Evolutionary conservation across 2,329 filamentous ascomycete species (phyloP).

Genomic region (Cladosporium sp.): DNA sequence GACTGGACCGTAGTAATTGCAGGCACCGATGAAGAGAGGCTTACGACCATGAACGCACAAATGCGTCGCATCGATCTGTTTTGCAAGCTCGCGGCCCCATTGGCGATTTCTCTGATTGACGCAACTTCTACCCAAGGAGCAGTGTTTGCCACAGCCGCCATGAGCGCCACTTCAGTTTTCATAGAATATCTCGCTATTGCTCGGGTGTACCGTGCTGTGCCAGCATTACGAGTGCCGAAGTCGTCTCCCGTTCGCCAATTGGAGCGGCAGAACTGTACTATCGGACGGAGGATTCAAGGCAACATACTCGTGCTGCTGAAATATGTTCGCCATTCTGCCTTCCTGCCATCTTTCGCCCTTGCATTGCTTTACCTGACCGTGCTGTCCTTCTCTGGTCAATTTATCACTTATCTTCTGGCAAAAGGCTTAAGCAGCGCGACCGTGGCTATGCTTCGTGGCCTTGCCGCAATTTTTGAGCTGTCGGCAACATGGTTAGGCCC

Average conservation of each 20-base stretch:
- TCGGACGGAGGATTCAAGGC: neutral
- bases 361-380: conserved; percentile 61
- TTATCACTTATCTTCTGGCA: conserved; percentile 60
- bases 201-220: conserved; percentile 34
- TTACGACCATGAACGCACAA: conserved; percentile 43
- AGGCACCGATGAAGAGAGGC: conserved; percentile 32
- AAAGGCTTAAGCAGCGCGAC: conserved; percentile 49
- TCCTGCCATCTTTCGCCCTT: conserved; percentile 58
- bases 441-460: conserved; percentile 51
- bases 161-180: conserved; percentile 47
- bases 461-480: conserved; percentile 55
- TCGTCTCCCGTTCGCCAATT: neutral
- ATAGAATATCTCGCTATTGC: conserved; percentile 54
- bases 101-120: conserved; percentile 49
- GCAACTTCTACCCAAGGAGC: conserved; percentile 47
- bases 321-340: conserved; percentile 53
- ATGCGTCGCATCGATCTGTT: conserved; percentile 58
- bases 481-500: conserved; percentile 59
- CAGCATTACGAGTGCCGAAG: conserved; percentile 24
- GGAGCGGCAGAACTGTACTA: neutral
- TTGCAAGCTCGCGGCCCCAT: conserved; percentile 54
- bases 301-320: neutral
- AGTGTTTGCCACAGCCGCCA: conserved; percentile 46
- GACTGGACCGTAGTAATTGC: conserved; percentile 56
- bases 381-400: conserved; percentile 56